These are phyloP conservation scores for Alliaria petiolata DNA, from an alignment of 345 rosid species.

Conservation along the genomic window DNA sequence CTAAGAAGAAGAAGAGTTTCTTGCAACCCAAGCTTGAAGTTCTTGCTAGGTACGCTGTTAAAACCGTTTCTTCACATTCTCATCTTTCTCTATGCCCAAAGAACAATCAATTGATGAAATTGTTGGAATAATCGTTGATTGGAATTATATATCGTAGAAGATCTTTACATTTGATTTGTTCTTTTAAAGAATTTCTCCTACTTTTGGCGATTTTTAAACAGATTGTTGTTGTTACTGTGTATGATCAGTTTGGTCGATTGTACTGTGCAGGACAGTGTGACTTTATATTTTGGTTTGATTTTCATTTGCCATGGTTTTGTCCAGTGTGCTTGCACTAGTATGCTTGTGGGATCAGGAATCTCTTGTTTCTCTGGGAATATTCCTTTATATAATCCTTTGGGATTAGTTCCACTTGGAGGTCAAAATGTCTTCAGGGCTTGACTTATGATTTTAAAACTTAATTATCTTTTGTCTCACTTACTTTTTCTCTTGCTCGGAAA, in stretches of 20 bases:
- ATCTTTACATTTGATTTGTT: not conserved
- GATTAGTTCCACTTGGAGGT: slow-evolving; percentile 10
- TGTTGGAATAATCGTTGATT: not conserved
- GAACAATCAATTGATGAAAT: not conserved
- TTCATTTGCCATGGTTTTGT: slow-evolving; percentile 10
- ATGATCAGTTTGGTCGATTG: slow-evolving; percentile 2
- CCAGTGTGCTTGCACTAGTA: not conserved
- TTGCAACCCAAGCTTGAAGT: slow-evolving; percentile 79
- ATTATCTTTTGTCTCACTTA: not conserved
- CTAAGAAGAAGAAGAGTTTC: slow-evolving; percentile 86
- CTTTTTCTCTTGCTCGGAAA: not conserved
- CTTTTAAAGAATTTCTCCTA: not conserved
- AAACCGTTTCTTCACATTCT: not conserved
- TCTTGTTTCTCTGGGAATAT: slow-evolving; percentile 24
- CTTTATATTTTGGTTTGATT: not conserved
- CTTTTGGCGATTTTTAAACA: not conserved
- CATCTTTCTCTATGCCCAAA: not conserved
- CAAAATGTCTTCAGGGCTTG: slow-evolving; percentile 11
- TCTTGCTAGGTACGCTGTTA: slow-evolving; percentile 51
- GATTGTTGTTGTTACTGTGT: not conserved
- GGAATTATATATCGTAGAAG: too few relatives aligned
- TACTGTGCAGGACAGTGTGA: not conserved
- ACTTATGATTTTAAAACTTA: not conserved
- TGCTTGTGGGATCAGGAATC: slow-evolving; percentile 5
- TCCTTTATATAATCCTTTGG: slow-evolving; percentile 4